These are phyloP conservation scores for Penicillium bovifimosum DNA, from an alignment of 495 filamentous ascomycete genomes.

Conservation along the genomic window DNA sequence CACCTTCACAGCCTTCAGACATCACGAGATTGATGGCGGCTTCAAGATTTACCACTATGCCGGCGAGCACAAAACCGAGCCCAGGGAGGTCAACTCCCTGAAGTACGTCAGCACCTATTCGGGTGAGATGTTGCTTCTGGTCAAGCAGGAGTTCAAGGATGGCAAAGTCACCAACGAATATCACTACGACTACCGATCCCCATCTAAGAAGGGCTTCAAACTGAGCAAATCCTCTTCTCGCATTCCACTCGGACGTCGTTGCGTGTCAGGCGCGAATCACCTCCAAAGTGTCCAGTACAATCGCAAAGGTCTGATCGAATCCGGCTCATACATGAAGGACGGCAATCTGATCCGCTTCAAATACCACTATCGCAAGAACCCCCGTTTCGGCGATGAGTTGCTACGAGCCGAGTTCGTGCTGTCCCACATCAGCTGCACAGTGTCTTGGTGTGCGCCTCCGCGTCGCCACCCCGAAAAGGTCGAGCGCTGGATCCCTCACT, in stretches of 20 bases:
- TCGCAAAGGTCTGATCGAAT: constrained; percentile 48
- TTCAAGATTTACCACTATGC: constrained; percentile 45
- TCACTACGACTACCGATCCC: constrained; percentile 43
- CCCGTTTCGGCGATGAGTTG: constrained; percentile 50
- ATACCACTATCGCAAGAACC: constrained; percentile 53
- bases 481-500: constrained; percentile 55
- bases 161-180: constrained; percentile 45
- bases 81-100: constrained; percentile 36
- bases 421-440: constrained; percentile 49
- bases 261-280: constrained; percentile 42
- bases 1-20: constrained; percentile 45
- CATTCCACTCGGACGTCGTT: constrained; percentile 45
- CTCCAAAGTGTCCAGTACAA: constrained; percentile 51
- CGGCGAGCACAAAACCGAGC: constrained; percentile 42
- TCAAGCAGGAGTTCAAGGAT: constrained; percentile 45
- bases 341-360: constrained; percentile 52
- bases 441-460: constrained; percentile 56
- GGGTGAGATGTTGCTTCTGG: constrained; percentile 41
- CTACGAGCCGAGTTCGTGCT: constrained; percentile 53
- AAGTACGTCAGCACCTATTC: constrained; percentile 46
- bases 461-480: constrained; percentile 46
- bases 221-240: constrained; percentile 25
- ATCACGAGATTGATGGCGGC: constrained; percentile 31
- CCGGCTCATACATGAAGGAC: constrained; percentile 51
- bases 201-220: constrained; percentile 30